Conservation (phyloP, 352 stramenopile species). For the Lagenidium sp. region DNA sequence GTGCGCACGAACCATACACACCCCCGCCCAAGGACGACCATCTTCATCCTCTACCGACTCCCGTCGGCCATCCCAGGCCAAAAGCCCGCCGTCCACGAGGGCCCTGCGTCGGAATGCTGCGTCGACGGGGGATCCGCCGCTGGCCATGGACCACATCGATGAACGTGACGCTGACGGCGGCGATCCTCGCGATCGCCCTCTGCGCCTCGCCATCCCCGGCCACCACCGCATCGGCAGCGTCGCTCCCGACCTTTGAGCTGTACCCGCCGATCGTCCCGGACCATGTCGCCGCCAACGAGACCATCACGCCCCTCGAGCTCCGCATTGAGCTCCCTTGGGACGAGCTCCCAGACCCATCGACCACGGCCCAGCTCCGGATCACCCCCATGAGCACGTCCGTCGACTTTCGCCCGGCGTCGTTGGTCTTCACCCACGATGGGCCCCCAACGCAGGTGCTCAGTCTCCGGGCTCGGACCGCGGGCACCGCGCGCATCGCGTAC, state of each 20-base stretch:
- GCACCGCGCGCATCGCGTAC: slow-evolving; percentile 25
- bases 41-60: no score
- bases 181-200: no score
- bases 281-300: slow-evolving; percentile 24
- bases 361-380: slow-evolving; percentile 12
- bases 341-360: slow-evolving; percentile 2
- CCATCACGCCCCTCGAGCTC: slow-evolving; percentile 24
- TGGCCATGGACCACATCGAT: no score
- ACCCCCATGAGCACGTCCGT: slow-evolving; percentile 22
- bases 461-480: slow-evolving; percentile 10
- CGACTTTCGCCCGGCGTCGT: slow-evolving; percentile 16
- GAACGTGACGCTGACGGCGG: no score
- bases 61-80: no score
- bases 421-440: slow-evolving; percentile 3
- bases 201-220: no score
- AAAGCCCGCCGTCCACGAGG: no score
- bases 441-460: slow-evolving; percentile 1
- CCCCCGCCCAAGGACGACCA: no score
- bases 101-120: no score
- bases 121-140: no score
- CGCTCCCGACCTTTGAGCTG: slow-evolving; percentile 10
- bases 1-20: no score
- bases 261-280: slow-evolving; percentile 24
- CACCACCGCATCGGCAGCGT: no score
- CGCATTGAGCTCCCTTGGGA: slow-evolving; percentile 21